Base-by-base conservation (phyloP, 2,329 filamentous ascomycete species). In the Emergomyces orientalis region DNA sequence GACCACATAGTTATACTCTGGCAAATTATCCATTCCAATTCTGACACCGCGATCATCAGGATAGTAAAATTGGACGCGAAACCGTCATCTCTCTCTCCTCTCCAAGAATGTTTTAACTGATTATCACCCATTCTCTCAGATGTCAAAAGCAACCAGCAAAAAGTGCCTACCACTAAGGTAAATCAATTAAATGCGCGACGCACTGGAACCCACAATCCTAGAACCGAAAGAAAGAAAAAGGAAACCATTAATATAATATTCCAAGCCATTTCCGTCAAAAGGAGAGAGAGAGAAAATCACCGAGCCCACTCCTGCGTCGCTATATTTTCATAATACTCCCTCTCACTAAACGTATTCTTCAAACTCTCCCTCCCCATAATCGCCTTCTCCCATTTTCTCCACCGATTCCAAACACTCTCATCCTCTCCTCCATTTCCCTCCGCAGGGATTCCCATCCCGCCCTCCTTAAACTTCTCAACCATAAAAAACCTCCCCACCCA, bases 401-500 rank as follows among this genome's bases (percentile, higher is more conserved):
- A 92, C 57, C 88, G 78, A 51, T 69, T 73, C 89, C 88, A 91
- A 1, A 81, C 71, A 43, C 72, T 72, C 60, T 84, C 83, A 45
- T 88, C 83, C 8, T 80, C 76, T 0, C 78, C 81, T 2, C 77
- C 79, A 60, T 79, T 56, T 0, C 81, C 81, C 41, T 78, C 71
- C 59, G 66, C 75, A 1, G 81, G 81, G 49, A 85, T 76, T 0
- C 79, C 78, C n/a, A 80, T 65, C 0, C 82, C 82, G 1, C 78
- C 80, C 0, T 75, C 70, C 70, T 92, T 92, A 71, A 88, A 92
- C 65, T 90, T 81, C 68, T 92, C 88, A 67, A 92, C 86, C 6
- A 90, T 76, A 78, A 88, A 92, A 25, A 91, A 71, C 17, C 89
- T 79, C 68, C 86, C 82, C 0, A 86, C 85, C 88, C 88, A 92